phyloP scores from a whole-genome alignment of 177 flowering plant genomes.

The Vitis hybrid region DNA sequence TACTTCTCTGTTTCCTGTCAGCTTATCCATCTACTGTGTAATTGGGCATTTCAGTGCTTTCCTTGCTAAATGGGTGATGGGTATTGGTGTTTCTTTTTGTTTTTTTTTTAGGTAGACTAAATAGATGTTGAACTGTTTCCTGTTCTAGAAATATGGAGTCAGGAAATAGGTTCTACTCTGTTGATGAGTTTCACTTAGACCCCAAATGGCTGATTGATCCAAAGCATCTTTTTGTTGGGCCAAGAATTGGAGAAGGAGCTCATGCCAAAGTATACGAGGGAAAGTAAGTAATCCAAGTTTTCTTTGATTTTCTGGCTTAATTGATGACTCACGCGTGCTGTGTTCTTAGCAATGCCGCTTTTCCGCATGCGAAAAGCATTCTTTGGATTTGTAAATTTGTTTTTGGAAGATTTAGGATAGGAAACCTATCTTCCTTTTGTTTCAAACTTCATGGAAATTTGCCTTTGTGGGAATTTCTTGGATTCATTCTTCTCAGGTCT shows the following conservation, averaged over 20 bases:
- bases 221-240: constrained; percentile 68
- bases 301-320: neutral
- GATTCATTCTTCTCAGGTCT: no score
- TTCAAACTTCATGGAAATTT: neutral
- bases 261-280: constrained; percentile 87
- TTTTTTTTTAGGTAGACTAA: constrained; percentile 4
- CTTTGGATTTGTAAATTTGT: neutral
- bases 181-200: constrained; percentile 58
- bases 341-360: neutral
- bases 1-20: constrained; percentile 23
- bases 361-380: no score
- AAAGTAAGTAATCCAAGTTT: constrained; percentile 54
- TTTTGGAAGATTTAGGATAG: neutral
- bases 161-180: constrained; percentile 48
- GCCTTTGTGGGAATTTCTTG: neutral
- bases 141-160: constrained; percentile 49
- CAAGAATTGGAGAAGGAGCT: constrained; percentile 81
- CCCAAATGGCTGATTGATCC: constrained; percentile 76
- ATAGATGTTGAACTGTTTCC: constrained; percentile 19
- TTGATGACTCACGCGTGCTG: neutral
- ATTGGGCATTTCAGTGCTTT: constrained; percentile 18
- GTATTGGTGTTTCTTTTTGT: neutral
- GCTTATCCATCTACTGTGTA: constrained; percentile 17
- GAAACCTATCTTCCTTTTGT: neutral
- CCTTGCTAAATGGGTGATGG: constrained; percentile 7